Percentiles rank a stretch among this genome's conserved stretches.
phyloP scores from a whole-genome alignment of 169 alveolate species.

The Perkinsus olseni region DNA sequence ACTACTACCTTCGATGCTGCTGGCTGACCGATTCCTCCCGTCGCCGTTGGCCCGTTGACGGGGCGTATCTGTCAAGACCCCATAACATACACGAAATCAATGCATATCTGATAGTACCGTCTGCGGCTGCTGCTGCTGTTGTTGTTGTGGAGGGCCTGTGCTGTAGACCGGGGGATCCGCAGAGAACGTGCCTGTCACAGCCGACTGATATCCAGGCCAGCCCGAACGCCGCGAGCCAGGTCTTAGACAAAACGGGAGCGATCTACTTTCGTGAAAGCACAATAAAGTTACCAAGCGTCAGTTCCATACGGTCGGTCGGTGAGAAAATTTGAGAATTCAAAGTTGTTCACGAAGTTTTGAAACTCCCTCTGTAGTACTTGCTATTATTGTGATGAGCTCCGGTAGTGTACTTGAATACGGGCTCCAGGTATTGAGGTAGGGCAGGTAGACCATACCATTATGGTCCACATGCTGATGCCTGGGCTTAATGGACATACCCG shows the following conservation, averaged over 20 bases:
- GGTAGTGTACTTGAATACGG: neutral
- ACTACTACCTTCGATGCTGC: neutral
- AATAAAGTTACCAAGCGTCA: too few relatives aligned
- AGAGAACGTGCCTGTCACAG: neutral
- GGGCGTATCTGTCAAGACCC: neutral
- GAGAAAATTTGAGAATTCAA: too few relatives aligned
- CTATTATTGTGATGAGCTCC: neutral
- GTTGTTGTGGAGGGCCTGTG: neutral
- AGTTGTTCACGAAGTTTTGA: neutral
- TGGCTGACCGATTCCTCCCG: neutral
- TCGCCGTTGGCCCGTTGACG: neutral
- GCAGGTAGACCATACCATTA: slow-evolving; percentile 6
- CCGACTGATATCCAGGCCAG: neutral
- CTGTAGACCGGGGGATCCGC: neutral
- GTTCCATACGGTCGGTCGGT: too few relatives aligned
- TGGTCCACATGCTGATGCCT: slow-evolving; percentile 4
- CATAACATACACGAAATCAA: neutral
- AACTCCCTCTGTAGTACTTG: neutral
- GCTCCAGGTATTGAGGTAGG: neutral
- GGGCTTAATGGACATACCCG: neutral
- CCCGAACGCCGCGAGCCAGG: neutral
- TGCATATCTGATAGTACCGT: neutral
- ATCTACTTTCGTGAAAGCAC: neutral
- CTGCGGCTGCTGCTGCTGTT: neutral
- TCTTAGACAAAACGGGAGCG: neutral